Evolutionary conservation across 352 stramenopile genomes (phyloP), one percentile per base, ranked within the genome.

Genomic region (Hyaloperonospora arabidopsidis): DNA sequence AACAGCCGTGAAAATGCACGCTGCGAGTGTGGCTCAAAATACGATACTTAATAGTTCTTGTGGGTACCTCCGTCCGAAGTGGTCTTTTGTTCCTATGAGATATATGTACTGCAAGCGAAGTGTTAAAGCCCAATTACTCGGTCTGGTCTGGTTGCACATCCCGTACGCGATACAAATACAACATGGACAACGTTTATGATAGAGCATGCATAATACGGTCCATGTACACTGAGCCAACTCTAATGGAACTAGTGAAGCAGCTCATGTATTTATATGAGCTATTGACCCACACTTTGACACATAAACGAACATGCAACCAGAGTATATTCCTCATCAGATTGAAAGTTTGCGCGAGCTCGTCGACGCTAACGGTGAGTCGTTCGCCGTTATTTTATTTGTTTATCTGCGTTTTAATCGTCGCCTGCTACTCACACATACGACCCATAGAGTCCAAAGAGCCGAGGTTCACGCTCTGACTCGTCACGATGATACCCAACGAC

Each of bases 311-410:
- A 32, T 32, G 25, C 25, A 32, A 10, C 8, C 25, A 32, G 4
- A 32, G 8, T 32, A 32, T 8, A 32, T 32, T 32, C 4, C 4
- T 10, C 8, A 32, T 8, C 25, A 32, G 25, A 4, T 32, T 32
- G 25, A 32, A 8, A 32, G 25, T 8, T 32, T 32, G 25, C 8
- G 25, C 25, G 25, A 32, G 25, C 25, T 35, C 50, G 44, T 46
- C 25, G 52, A 36, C 48, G 17, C 50, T 48, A 49, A 40, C 38
- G 32, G 54, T 39, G 44, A 48, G 28, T 52, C 43, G 49, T 38
- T 66, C 46, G 47, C 40, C 52, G 23, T 46, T 18, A 49, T 72
- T 72, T 65, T 72, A 54, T 68, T 68, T 59, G 52, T 55, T 61
- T 59, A 48, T 57, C 15, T 62, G 21, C 25, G 54, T 32, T 32